Conservation (phyloP, 2,329 filamentous ascomycete species). For the Talaromyces rugulosus region DNA sequence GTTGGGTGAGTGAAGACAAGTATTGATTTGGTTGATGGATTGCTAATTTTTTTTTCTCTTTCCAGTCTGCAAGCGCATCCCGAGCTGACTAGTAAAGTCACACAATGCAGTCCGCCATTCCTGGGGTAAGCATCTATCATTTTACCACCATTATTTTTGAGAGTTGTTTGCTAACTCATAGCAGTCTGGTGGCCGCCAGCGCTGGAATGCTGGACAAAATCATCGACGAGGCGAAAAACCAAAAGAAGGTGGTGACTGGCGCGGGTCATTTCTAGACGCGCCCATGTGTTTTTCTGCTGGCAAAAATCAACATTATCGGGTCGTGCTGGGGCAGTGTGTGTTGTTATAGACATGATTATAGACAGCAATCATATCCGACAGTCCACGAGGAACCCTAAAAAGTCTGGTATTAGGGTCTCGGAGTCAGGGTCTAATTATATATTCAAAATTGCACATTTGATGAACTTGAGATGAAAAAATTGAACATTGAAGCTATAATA, state of each 20-base stretch:
- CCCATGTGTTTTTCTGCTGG: neutral
- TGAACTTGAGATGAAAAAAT: neutral
- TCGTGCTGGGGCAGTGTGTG: neutral
- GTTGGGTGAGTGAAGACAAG: slow-evolving; percentile 49
- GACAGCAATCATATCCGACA: neutral
- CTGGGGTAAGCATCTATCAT: slow-evolving; percentile 51
- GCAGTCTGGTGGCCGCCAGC: slow-evolving; percentile 65
- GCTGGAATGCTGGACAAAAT: slow-evolving; percentile 55
- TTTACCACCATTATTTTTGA: neutral
- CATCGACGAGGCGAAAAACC: slow-evolving; percentile 11
- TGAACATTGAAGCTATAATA: neutral
- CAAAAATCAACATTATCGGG: neutral
- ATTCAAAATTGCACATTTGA: neutral
- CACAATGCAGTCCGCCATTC: slow-evolving; percentile 48
- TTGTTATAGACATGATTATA: neutral
- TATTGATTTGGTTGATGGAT: neutral
- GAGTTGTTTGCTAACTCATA: neutral
- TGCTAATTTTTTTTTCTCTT: slow-evolving; percentile 38
- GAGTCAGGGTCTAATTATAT: neutral
- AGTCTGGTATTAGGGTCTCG: neutral
- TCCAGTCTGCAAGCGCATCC: slow-evolving; percentile 5
- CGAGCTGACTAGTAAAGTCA: slow-evolving; percentile 1
- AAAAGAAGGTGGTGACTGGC: neutral
- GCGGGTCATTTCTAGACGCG: neutral
- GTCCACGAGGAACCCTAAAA: neutral